Evolutionary conservation across 1,284 basidiomycete genomes (phyloP).

Genomic region (Meira miltonrushii): DNA sequence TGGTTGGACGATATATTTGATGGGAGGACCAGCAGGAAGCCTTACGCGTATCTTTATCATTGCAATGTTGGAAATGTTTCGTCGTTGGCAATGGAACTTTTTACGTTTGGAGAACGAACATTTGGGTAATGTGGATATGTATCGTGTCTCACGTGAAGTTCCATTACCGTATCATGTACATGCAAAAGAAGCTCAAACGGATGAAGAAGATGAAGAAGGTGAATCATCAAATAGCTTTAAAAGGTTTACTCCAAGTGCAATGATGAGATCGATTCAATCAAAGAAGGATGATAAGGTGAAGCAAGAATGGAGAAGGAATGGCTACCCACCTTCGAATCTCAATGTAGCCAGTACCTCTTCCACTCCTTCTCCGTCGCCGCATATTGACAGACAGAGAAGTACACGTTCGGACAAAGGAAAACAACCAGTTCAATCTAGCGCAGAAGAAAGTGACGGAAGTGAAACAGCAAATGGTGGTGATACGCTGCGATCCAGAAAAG

Average conservation of each 20-base stretch:
- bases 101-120: constrained; percentile 77
- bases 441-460: background rate
- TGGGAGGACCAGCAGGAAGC: constrained; percentile 57
- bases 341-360: background rate
- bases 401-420: background rate
- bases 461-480: background rate
- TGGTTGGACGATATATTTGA: constrained; percentile 74
- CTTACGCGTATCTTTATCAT: constrained; percentile 62
- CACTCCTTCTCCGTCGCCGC: background rate
- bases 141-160: constrained; percentile 72
- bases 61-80: constrained; percentile 69
- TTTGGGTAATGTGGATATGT: constrained; percentile 65
- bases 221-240: background rate
- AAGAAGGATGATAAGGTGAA: background rate
- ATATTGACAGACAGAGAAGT: background rate
- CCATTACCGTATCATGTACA: constrained; percentile 64
- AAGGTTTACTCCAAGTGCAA: constrained; percentile 1
- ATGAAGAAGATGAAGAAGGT: constrained; percentile 16
- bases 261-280: background rate
- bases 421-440: background rate
- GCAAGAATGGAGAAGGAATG: background rate
- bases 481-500: background rate
- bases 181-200: background rate
- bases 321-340: background rate
- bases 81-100: constrained; percentile 88